phyloP scores from a whole-genome alignment of 148 eudicot species.

The Diospyros lotus region DNA sequence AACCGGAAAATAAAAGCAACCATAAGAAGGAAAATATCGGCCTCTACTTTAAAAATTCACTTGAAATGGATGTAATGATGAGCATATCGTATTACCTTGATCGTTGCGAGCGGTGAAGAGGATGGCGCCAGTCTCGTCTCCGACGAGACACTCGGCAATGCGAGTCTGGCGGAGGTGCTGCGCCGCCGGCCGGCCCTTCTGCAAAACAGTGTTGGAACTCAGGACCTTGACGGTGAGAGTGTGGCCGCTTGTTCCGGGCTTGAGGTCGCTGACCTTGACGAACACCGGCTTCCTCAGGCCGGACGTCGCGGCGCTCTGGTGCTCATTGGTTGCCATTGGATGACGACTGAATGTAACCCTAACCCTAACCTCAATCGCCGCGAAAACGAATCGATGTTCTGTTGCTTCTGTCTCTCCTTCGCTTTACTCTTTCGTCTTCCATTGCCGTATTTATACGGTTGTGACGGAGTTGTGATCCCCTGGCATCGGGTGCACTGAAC shows the following conservation, averaged over 20 bases:
- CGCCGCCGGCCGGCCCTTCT: slow-evolving; percentile 23
- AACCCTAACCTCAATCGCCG: slow-evolving; percentile 1
- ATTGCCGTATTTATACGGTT: background rate
- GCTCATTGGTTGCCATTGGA: slow-evolving; percentile 4
- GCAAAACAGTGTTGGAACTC: slow-evolving; percentile 26
- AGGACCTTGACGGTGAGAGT: slow-evolving; percentile 35
- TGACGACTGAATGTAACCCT: background rate
- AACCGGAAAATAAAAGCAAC: no score
- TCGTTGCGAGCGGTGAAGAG: slow-evolving; percentile 55
- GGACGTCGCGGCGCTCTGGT: slow-evolving; percentile 14
- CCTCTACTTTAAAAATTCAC: no score
- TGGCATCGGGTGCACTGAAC: background rate
- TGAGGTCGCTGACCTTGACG: slow-evolving; percentile 34
- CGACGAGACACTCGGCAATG: slow-evolving; percentile 46
- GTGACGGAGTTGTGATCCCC: background rate
- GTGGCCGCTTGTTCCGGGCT: slow-evolving; percentile 39
- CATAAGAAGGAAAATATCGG: no score
- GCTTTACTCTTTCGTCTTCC: background rate
- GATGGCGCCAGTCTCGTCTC: slow-evolving; percentile 42
- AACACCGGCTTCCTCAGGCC: slow-evolving; percentile 41
- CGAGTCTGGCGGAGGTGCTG: slow-evolving; percentile 29
- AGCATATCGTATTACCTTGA: slow-evolving; percentile 28
- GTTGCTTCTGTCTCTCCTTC: slow-evolving; percentile 6
- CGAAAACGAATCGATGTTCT: background rate
- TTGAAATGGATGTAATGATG: no score